Evolutionary conservation across 441 rosid genomes (phyloP).

Genomic region (Manihot esculenta): DNA sequence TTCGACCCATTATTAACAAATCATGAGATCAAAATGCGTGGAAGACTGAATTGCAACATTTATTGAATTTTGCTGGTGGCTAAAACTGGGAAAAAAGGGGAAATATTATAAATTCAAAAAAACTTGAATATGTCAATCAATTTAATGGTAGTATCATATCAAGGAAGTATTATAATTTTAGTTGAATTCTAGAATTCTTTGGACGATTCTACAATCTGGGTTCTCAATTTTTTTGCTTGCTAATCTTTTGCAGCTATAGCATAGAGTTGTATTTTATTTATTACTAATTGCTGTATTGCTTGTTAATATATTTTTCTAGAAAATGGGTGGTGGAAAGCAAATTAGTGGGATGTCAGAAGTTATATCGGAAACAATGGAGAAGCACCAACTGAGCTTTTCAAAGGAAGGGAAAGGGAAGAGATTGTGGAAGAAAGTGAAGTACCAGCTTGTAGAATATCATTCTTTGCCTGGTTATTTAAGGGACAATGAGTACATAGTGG

Average conservation of each 20-base stretch:
- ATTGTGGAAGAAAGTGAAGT: slow-evolving; percentile 79
- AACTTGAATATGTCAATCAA: no score
- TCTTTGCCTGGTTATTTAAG: slow-evolving; percentile 70
- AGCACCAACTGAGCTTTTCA: slow-evolving; percentile 22
- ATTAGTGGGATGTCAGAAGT: slow-evolving; percentile 23
- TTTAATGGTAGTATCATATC: background rate
- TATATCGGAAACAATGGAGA: slow-evolving; percentile 44
- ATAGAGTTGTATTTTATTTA: no score
- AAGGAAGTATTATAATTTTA: background rate
- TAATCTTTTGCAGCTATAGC: no score
- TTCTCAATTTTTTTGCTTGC: background rate
- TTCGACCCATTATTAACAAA: background rate
- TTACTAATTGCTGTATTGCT: background rate
- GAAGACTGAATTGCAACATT: background rate
- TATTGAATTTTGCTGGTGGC: no score
- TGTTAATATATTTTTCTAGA: slow-evolving; percentile 18
- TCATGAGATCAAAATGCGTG: background rate
- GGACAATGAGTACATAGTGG: slow-evolving; percentile 79
- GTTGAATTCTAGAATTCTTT: background rate
- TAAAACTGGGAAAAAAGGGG: background rate
- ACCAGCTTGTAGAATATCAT: slow-evolving; percentile 84
- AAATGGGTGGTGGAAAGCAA: slow-evolving; percentile 30
- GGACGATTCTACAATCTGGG: background rate
- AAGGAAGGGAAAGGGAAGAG: slow-evolving; percentile 69
- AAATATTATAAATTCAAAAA: background rate